phyloP scores from a whole-genome alignment of 2,329 filamentous ascomycete species.

The Curvularia sp. region DNA sequence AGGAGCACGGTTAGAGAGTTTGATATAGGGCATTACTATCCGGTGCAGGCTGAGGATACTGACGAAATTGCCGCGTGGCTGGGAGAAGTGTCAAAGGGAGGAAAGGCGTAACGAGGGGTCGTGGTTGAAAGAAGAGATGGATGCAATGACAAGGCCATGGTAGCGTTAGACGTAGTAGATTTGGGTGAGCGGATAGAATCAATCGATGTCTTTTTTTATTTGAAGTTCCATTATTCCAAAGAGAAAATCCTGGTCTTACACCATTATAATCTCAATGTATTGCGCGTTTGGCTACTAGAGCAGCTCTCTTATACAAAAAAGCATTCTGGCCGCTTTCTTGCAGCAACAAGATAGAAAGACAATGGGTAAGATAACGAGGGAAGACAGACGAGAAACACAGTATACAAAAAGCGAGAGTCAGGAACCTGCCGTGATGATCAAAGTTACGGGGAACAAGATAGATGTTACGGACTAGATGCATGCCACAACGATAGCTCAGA shows the following conservation, averaged over 20 bases:
- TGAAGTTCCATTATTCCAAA: not conserved
- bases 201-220: not conserved
- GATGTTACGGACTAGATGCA: not conserved
- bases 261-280: not conserved
- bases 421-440: not conserved
- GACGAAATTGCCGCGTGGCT: constrained; percentile 41
- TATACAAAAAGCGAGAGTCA: not conserved
- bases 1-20: constrained; percentile 36
- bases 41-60: constrained; percentile 40
- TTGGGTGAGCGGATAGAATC: not conserved
- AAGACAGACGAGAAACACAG: not conserved
- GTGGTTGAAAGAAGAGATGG: constrained; percentile 38
- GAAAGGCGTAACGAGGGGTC: not conserved
- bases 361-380: not conserved
- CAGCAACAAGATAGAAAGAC: too few relatives aligned
- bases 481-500: not conserved
- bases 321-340: too few relatives aligned
- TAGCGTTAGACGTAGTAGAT: not conserved
- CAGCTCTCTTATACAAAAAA: too few relatives aligned
- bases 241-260: not conserved
- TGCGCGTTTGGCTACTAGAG: not conserved
- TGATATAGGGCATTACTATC: constrained; percentile 51
- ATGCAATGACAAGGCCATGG: not conserved
- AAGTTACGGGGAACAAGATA: not conserved
- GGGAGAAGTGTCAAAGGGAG: constrained; percentile 9